Evolutionary conservation across 2,329 filamentous ascomycete species (phyloP).

Genomic region (Coniochaeta sp.): DNA sequence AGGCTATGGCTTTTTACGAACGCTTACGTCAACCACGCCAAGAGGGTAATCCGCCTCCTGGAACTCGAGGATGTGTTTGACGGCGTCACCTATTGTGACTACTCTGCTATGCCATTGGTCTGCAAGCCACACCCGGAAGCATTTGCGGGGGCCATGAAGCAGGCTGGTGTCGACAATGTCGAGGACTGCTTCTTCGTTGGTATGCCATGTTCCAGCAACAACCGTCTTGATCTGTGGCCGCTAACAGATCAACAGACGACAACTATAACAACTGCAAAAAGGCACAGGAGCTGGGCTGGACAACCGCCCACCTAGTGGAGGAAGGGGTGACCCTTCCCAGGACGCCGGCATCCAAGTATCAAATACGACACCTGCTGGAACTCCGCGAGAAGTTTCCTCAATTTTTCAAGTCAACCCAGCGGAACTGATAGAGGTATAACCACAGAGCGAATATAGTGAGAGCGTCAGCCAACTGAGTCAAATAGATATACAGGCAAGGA

Average conservation of each 20-base stretch:
- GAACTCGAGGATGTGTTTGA: slow-evolving; percentile 86
- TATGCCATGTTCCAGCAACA: slow-evolving; percentile 35
- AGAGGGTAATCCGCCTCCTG: slow-evolving; percentile 72
- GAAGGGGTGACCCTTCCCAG: slow-evolving; percentile 57
- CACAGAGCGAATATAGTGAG: neutral
- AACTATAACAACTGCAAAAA: slow-evolving; percentile 74
- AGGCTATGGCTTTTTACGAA: slow-evolving; percentile 94
- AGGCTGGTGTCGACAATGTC: slow-evolving; percentile 62
- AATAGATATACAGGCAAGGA: neutral
- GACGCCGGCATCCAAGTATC: slow-evolving; percentile 61
- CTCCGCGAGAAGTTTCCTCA: slow-evolving; percentile 72
- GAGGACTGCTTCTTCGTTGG: slow-evolving; percentile 89
- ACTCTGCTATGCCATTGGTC: slow-evolving; percentile 62
- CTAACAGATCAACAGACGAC: slow-evolving; percentile 55
- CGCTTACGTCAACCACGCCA: slow-evolving; percentile 84
- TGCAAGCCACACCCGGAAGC: slow-evolving; percentile 83
- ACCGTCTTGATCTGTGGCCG: neutral
- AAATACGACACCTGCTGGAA: slow-evolving; percentile 70
- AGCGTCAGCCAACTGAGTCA: neutral
- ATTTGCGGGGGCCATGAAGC: slow-evolving; percentile 82
- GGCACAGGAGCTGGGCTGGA: slow-evolving; percentile 79
- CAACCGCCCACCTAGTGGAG: slow-evolving; percentile 77
- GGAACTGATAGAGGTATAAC: neutral
- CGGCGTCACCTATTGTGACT: slow-evolving; percentile 92
- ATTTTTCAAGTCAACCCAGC: slow-evolving; percentile 60